These are phyloP conservation scores for Cyberlindnera sargentensis DNA, from an alignment of 805 yeast species.

Conservation along the genomic window DNA sequence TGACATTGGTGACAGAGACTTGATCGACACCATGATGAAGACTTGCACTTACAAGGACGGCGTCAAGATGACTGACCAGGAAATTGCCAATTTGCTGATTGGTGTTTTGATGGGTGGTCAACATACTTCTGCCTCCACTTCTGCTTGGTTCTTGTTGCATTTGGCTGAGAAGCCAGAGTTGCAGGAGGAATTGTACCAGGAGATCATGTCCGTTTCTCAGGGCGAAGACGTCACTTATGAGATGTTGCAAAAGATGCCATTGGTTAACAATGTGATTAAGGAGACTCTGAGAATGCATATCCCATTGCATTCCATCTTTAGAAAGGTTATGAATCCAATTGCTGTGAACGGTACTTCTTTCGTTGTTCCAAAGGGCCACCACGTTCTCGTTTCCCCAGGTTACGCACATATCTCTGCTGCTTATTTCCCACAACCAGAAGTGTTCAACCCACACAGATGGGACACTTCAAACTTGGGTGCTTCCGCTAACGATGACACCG, in stretches of 20 bases:
- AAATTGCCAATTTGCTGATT: conserved; percentile 87
- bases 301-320: conserved; percentile 93
- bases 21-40: conserved; percentile 81
- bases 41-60: conserved; percentile 89
- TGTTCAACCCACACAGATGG: conserved; percentile 90
- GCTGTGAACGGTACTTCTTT: conserved; percentile 72
- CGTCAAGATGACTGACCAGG: conserved; percentile 86
- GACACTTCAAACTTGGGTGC: conserved; percentile 26
- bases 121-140: conserved; percentile 94
- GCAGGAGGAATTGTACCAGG: conserved; percentile 74
- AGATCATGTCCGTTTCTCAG: conserved; percentile 58
- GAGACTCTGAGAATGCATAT: conserved; percentile 94
- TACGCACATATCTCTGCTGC: conserved; percentile 70
- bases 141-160: conserved; percentile 91
- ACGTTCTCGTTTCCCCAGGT: conserved; percentile 92
- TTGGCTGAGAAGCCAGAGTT: conserved; percentile 81
- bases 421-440: conserved; percentile 70
- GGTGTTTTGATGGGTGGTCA: conserved; percentile 99
- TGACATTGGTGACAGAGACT: conserved; percentile 78
- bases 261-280: conserved; percentile 76
- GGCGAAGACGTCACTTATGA: conserved; percentile 71
- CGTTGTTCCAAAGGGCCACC: conserved; percentile 84
- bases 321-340: conserved; percentile 76
- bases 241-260: conserved; percentile 71
- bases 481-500: conserved; percentile 39